Evolutionary conservation across 805 yeast genomes (phyloP).

Genomic region (Ogataea pini): DNA sequence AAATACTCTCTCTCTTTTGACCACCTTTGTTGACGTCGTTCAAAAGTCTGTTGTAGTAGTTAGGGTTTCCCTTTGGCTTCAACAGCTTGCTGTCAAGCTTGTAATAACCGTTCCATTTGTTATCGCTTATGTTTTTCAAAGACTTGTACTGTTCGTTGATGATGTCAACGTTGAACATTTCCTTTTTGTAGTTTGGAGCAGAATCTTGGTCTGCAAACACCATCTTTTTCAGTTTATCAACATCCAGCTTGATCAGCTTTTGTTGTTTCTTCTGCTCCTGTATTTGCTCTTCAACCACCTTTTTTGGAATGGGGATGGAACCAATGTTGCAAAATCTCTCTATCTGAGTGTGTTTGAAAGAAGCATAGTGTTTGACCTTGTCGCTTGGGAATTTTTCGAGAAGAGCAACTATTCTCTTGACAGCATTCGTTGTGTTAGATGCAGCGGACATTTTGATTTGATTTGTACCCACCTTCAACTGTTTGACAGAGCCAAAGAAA

Average conservation of each 20-base stretch:
- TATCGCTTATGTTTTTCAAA: conserved; percentile 54
- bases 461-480: no score
- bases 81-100: conserved; percentile 63
- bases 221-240: conserved; percentile 41
- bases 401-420: conserved; percentile 56
- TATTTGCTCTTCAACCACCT: conserved; percentile 36
- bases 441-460: conserved; percentile 8
- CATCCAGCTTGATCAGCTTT: conserved; percentile 34
- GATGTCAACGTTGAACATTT: conserved; percentile 49
- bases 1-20: conserved; percentile 63
- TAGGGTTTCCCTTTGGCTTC: conserved; percentile 83
- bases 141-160: conserved; percentile 57
- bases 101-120: conserved; percentile 65
- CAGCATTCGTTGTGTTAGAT: conserved; percentile 24
- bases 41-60: conserved; percentile 70
- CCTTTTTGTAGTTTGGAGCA: conserved; percentile 46
- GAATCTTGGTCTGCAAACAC: conserved; percentile 37
- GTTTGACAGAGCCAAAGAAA: neutral
- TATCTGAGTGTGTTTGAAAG: conserved; percentile 68
- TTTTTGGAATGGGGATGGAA: conserved; percentile 43
- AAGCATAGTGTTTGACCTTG: conserved; percentile 64
- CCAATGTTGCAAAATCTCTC: conserved; percentile 55
- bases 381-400: conserved; percentile 69
- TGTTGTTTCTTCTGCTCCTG: conserved; percentile 40
- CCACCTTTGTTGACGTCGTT: conserved; percentile 64